These are phyloP conservation scores for Cryptococcus sp. DNA, from an alignment of 1,284 basidiomycete species.

Conservation along the genomic window DNA sequence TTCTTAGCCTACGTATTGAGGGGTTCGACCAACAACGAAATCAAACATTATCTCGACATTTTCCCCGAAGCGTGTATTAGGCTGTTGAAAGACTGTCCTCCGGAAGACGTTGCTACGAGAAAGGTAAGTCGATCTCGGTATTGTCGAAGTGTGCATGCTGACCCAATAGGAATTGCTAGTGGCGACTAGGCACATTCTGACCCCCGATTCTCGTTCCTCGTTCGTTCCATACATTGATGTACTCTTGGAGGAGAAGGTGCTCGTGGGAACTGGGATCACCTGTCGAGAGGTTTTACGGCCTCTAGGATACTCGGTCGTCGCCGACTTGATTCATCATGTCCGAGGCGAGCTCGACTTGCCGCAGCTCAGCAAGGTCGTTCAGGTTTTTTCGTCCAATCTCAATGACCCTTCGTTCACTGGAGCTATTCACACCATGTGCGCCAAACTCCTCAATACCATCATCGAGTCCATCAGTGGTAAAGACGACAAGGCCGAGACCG, in stretches of 20 bases:
- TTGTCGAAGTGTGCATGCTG: background rate
- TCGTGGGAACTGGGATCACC: conserved; percentile 73
- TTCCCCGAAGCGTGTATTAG: conserved; percentile 79
- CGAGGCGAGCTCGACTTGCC: conserved; percentile 73
- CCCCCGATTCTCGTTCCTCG: conserved; percentile 72
- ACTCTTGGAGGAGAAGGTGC: conserved; percentile 84
- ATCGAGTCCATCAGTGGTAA: conserved; percentile 78
- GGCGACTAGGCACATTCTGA: conserved; percentile 86
- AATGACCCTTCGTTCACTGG: conserved; percentile 82
- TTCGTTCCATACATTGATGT: conserved; percentile 84
- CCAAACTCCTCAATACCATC: conserved; percentile 88
- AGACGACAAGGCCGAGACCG: conserved; percentile 64
- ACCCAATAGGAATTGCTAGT: conserved; percentile 78
- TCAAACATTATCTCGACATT: conserved; percentile 73
- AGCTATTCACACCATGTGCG: conserved; percentile 83
- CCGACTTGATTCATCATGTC: conserved; percentile 90
- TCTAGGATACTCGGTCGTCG: conserved; percentile 80
- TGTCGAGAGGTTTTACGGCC: conserved; percentile 80
- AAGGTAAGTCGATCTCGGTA: conserved; percentile 54
- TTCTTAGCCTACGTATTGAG: conserved; percentile 89
- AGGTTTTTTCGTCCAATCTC: conserved; percentile 80
- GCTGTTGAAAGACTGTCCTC: conserved; percentile 88
- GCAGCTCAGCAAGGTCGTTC: conserved; percentile 76
- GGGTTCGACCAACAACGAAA: conserved; percentile 53
- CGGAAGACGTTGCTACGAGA: conserved; percentile 74